phyloP scores from a whole-genome alignment of 257 asterid genomes.

The Scutellaria galericulata region DNA sequence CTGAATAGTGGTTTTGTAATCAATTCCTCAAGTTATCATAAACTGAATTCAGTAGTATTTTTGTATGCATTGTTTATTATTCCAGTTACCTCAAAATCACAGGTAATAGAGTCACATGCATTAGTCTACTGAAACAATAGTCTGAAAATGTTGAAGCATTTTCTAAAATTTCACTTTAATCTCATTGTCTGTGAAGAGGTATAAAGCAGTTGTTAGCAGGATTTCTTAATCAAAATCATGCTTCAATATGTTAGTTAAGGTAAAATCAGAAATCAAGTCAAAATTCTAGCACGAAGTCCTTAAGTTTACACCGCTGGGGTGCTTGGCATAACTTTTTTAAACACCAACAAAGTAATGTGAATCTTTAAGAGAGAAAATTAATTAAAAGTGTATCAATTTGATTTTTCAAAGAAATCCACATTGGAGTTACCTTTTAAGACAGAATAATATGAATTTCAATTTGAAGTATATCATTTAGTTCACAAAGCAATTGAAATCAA shows the following conservation, averaged over 20 bases:
- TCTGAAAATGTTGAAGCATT: conserved; percentile 8
- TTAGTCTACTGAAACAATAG: neutral
- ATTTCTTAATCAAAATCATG: conserved; percentile 5
- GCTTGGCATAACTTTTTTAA: neutral
- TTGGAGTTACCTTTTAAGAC: neutral
- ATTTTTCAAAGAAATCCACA: neutral
- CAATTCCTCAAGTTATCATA: conserved; percentile 16
- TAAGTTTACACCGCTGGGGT: conserved; percentile 1
- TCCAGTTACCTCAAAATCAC: neutral
- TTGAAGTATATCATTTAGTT: neutral
- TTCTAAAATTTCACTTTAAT: neutral
- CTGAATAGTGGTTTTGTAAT: neutral
- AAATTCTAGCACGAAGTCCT: neutral
- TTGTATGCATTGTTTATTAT: neutral
- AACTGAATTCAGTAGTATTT: neutral
- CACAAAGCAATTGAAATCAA: conserved; percentile 12
- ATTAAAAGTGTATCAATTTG: neutral
- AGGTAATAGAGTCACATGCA: conserved; percentile 19
- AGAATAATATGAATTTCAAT: conserved; percentile 9
- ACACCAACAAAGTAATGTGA: neutral
- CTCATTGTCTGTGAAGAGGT: neutral
- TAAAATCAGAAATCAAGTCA: conserved; percentile 1
- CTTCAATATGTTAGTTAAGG: neutral
- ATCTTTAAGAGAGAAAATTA: conserved; percentile 13
- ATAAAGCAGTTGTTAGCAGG: conserved; percentile 4